Percentiles rank a stretch among this genome's conserved stretches.
These are phyloP conservation scores for Euphorbia tirucalli DNA, from an alignment of 345 rosid genomes.

Conservation along the genomic window DNA sequence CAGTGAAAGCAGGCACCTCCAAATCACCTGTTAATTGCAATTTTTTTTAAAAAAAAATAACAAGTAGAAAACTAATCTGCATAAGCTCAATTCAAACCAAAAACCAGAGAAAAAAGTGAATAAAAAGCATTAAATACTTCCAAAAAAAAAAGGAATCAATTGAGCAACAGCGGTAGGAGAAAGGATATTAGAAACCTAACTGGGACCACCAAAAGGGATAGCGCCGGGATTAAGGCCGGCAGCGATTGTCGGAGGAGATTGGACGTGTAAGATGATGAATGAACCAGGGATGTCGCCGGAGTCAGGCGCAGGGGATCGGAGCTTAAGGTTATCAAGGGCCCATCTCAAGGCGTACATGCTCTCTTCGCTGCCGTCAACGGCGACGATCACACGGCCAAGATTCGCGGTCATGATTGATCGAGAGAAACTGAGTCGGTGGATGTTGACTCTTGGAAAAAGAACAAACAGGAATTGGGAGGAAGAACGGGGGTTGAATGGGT, in stretches of 20 bases:
- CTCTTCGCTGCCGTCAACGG: slow-evolving; percentile 88
- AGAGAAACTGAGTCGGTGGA: not conserved
- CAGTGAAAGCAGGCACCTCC: slow-evolving; percentile 84
- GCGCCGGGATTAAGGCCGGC: slow-evolving; percentile 71
- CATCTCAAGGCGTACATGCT: slow-evolving; percentile 84
- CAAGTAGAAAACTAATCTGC: slow-evolving; percentile 1
- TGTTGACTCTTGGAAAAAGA: not conserved
- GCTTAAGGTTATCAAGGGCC: slow-evolving; percentile 77
- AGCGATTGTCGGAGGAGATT: slow-evolving; percentile 76
- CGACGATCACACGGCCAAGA: slow-evolving; percentile 60
- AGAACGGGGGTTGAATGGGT: not conserved
- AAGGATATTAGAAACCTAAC: slow-evolving; percentile 36
- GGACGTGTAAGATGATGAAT: slow-evolving; percentile 72
- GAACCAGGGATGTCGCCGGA: slow-evolving; percentile 37
- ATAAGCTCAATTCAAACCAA: slow-evolving; percentile 4
- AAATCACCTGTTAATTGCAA: slow-evolving; percentile 54
- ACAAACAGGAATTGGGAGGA: no score
- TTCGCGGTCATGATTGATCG: slow-evolving; percentile 42
- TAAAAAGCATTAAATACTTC: not conserved
- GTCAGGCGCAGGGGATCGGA: slow-evolving; percentile 50
- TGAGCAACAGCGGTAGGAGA: not conserved
- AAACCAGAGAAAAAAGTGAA: not conserved
- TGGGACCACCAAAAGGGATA: slow-evolving; percentile 93
- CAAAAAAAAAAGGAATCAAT: not conserved
- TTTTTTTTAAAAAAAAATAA: not conserved